Evolutionary conservation across 805 yeast species (phyloP), one percentile per base, ranked within the genome.

Genomic region (Candida oleophila): DNA sequence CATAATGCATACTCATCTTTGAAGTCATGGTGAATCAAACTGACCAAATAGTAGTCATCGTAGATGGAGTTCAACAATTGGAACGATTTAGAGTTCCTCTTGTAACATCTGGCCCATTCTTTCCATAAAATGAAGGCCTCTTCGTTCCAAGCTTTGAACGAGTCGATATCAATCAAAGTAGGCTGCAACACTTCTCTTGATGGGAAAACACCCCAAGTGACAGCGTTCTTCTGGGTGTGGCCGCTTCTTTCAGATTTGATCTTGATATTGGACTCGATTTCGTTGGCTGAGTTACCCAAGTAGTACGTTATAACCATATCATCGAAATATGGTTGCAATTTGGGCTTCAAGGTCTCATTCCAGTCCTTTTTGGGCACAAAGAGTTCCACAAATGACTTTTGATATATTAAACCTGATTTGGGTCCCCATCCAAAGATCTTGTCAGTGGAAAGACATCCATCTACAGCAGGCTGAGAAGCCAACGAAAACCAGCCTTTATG

Each of bases 381-480:
- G 64, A 92, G 77, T 51, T 73, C 77, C n/a, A 94, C 89, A 67
- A 90, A 91, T 4, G 97, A 84, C 68, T 94, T 91, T 63, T 94
- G 99, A 65, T 87, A 94, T 22, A 94, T 86, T 41, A 80, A 72
- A 2, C 99, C 99, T 58, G 85, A 80, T 19, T 77, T 71, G 5
- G 99, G 97, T 41, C 99, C 99, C 99, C 99, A 94, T 2, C 99
- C 99, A 61, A 90, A 85, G 25, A 92, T 83, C 48, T 82, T 82
- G 67, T 94, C 98, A n/a, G 81, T 73, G 5, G 96, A 86, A 35
- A 74, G 74, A 34, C 85, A 75, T 8, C 88, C 88, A 63, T 89
- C 86, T 1, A 91, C 85, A 0, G 97, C 94, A 2, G 99, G 99
- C 67, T 94, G 99, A 0, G 98, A 92, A 0, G 97, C 90, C 47